Evolutionary conservation across 129 eudicot species (phyloP).

Genomic region (Solidago caesia): DNA sequence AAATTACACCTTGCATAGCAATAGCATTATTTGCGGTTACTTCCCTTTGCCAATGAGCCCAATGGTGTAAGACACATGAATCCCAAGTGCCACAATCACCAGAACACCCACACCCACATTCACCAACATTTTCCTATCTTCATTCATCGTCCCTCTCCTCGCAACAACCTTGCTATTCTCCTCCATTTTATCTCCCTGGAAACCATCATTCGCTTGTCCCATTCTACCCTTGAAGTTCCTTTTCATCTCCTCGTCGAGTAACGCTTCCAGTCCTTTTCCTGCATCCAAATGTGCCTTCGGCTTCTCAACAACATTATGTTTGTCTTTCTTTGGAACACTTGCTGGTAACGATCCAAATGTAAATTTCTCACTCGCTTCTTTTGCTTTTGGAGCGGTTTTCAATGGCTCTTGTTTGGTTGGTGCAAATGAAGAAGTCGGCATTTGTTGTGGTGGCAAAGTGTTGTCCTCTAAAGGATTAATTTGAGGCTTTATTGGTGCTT

Average conservation of each 20-base stretch:
- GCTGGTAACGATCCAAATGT: slow-evolving; percentile 20
- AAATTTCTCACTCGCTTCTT: neutral
- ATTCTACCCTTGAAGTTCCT: slow-evolving; percentile 13
- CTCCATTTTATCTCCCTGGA: neutral
- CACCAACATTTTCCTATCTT: slow-evolving; percentile 70
- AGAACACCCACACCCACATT: slow-evolving; percentile 68
- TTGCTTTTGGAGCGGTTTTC: slow-evolving; percentile 10
- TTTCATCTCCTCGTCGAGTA: slow-evolving; percentile 6
- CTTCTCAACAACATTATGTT: slow-evolving; percentile 20
- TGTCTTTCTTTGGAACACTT: slow-evolving; percentile 16
- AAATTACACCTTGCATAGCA: neutral
- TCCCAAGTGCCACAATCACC: slow-evolving; percentile 68
- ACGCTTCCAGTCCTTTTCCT: slow-evolving; percentile 21
- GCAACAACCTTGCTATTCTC: slow-evolving; percentile 33
- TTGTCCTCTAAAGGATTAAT: slow-evolving; percentile 10
- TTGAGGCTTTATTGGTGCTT: slow-evolving; percentile 17
- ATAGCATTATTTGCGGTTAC: neutral
- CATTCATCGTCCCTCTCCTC: slow-evolving; percentile 35
- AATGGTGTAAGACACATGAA: slow-evolving; percentile 52
- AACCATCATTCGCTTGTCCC: slow-evolving; percentile 7
- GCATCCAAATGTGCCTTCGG: neutral
- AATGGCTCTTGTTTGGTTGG: slow-evolving; percentile 15
- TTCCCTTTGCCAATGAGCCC: slow-evolving; percentile 35
- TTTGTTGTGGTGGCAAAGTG: slow-evolving; percentile 20
- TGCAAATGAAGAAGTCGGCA: slow-evolving; percentile 2